Evolutionary conservation across 2,329 filamentous ascomycete species (phyloP).

Genomic region (Aspergillus aculeatinus): DNA sequence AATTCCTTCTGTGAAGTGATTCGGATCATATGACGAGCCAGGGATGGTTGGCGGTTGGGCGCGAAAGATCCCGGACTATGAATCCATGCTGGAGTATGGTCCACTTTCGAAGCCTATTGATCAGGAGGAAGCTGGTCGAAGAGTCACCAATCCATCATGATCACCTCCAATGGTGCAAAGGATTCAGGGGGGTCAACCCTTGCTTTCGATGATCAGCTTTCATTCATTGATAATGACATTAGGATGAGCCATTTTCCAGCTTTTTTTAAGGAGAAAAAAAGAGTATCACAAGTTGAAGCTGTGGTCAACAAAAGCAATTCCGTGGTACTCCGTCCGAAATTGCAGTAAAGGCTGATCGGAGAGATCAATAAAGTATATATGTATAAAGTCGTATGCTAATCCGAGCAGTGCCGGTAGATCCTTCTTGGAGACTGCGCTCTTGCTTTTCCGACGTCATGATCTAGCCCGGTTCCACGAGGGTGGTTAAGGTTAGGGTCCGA

Average conservation of each 20-base stretch:
- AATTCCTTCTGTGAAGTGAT: not conserved
- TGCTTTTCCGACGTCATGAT: not conserved
- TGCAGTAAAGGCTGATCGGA: not conserved
- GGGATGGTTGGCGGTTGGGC: not conserved
- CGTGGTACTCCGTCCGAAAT: not conserved
- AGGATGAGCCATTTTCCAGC: not conserved
- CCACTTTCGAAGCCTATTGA: not conserved
- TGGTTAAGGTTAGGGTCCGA: constrained; percentile 2
- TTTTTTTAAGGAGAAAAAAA: not conserved
- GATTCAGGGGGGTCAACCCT: not conserved
- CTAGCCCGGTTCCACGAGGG: not conserved
- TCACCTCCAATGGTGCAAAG: not conserved
- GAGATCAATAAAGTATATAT: not conserved
- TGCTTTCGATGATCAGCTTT: not conserved
- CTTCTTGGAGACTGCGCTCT: not conserved
- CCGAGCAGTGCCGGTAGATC: not conserved
- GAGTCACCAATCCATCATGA: not conserved
- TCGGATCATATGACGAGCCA: not conserved
- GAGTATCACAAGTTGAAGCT: not conserved
- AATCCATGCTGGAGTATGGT: not conserved
- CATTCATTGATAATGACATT: not conserved
- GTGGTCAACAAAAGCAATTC: not conserved
- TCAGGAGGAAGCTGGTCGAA: no score
- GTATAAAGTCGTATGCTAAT: not conserved
- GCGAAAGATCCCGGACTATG: not conserved